Conservation (phyloP, 2,329 filamentous ascomycete genomes). For the Talaromyces marneffei region DNA sequence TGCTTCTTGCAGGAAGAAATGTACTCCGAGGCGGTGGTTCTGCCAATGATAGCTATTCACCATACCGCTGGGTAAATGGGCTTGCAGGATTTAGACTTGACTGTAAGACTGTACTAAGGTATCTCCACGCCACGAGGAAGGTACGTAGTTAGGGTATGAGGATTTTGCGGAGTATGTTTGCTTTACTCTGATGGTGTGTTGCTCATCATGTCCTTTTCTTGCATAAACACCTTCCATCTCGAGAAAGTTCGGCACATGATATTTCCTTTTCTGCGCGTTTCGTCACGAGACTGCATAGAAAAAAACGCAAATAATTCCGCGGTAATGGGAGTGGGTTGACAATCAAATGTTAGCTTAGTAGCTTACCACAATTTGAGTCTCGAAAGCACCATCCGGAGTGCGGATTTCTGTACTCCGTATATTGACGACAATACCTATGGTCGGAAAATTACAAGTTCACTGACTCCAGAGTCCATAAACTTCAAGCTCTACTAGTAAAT, state of each 20-base stretch:
- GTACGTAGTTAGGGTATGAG: neutral
- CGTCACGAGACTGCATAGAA: neutral
- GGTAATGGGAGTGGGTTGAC: neutral
- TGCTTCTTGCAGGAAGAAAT: neutral
- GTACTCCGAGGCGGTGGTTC: slow-evolving; percentile 5
- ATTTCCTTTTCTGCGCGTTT: neutral
- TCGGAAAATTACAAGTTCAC: neutral
- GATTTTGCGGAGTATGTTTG: neutral
- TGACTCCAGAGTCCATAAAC: neutral
- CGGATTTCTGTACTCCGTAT: neutral
- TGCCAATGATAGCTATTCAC: neutral
- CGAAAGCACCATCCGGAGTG: too few relatives aligned
- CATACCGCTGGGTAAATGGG: neutral
- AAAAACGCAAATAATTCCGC: neutral
- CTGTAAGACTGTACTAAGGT: neutral
- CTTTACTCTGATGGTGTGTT: neutral
- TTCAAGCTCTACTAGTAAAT: neutral
- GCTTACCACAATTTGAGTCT: neutral
- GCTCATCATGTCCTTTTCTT: neutral
- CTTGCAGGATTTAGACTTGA: neutral
- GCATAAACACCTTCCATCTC: neutral
- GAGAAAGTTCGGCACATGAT: neutral
- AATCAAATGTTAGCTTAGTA: neutral
- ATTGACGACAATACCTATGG: too few relatives aligned
- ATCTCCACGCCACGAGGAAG: neutral